These are phyloP conservation scores for Cladobotryum protrusum DNA, from an alignment of 2,329 filamentous ascomycete species.

Conservation along the genomic window DNA sequence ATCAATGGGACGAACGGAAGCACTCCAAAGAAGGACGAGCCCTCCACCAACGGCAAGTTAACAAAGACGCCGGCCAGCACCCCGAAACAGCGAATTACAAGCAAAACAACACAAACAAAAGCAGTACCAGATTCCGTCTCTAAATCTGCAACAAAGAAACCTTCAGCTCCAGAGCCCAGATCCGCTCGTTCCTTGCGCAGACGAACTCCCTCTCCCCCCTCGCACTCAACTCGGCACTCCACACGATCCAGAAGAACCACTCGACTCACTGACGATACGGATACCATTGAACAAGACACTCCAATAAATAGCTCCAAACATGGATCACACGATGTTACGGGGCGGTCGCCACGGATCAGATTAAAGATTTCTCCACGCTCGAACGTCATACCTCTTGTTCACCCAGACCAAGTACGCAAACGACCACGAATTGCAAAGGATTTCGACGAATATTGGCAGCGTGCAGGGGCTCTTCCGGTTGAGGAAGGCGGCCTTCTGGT, in stretches of 20 bases:
- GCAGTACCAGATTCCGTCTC: constrained; percentile 20
- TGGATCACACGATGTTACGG: constrained; percentile 18
- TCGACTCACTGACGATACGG: constrained; percentile 28
- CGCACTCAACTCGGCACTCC: constrained; percentile 34
- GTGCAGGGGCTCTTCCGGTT: constrained; percentile 45
- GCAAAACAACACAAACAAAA: constrained; percentile 19
- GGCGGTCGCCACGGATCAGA: constrained; percentile 41
- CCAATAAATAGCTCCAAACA: constrained; percentile 12
- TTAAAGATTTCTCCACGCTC: constrained; percentile 34
- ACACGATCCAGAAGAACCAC: constrained; percentile 38
- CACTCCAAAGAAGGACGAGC: constrained; percentile 23
- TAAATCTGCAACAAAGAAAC: constrained; percentile 26
- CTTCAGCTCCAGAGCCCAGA: constrained; percentile 20
- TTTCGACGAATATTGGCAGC: constrained; percentile 53
- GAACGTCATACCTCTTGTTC: constrained; percentile 48
- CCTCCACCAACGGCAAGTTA: constrained; percentile 22
- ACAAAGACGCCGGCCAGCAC: constrained; percentile 20
- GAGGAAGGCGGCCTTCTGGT: constrained; percentile 52
- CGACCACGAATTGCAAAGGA: constrained; percentile 46
- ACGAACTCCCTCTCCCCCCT: constrained; percentile 36
- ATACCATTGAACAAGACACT: constrained; percentile 13
- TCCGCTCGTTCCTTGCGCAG: constrained; percentile 30
- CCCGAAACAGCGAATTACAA: constrained; percentile 21
- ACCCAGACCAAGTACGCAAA: constrained; percentile 51
- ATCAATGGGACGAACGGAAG: constrained; percentile 27